Base-by-base conservation (phyloP, 768 basidiomycete genomes). In the Trametes coccinea region DNA sequence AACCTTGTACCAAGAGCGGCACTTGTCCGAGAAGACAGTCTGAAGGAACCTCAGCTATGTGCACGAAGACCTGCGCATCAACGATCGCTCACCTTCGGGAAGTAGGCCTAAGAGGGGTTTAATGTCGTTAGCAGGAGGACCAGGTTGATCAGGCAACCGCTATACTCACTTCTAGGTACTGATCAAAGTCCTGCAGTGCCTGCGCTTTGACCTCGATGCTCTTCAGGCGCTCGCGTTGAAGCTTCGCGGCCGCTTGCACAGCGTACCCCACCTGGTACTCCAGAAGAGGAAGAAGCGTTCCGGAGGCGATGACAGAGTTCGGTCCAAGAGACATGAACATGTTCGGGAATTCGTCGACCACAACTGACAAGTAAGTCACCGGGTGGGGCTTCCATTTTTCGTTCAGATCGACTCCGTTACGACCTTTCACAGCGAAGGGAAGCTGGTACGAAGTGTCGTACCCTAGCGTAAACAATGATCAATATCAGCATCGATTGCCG, bases 281-380 rank as follows among this genome's bases (percentile, higher is more conserved):
- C 39, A 85, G 75, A 0, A 88, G 41, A 22, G 83, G 70, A 2
- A 87, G 68, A n/a, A 88, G 70, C 14, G 82, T 82, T 0, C 86
- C 84, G 0, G 81, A 76, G 3, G 82, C 84, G 14, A 86, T 79
- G 7, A 66, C 78, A 0, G 83, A 76, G 68, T 86, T 87, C 2
- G 87, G 86, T 0, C 87, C 86, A 10, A 82, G 66, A n/a, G 74
- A 68, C 56, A 80, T 75, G 76, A 88, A 88, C 80, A 80, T 84
- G 71, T 87, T 89, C 17, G 88, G 88, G 72, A 88, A 88, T 7
- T 82, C 84, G 50, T 86, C 82, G 22, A 84, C 78, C 17, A 82
- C 79, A 34, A 88, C 68, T 7, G 82, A 77, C 5, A 89, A 76
- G 70, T 90, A 90, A 4, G 84, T 80, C 11, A 72, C 71, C 2